phyloP scores from a whole-genome alignment of 108 stramenopile genomes.

The Mediolabrus comicus region DNA sequence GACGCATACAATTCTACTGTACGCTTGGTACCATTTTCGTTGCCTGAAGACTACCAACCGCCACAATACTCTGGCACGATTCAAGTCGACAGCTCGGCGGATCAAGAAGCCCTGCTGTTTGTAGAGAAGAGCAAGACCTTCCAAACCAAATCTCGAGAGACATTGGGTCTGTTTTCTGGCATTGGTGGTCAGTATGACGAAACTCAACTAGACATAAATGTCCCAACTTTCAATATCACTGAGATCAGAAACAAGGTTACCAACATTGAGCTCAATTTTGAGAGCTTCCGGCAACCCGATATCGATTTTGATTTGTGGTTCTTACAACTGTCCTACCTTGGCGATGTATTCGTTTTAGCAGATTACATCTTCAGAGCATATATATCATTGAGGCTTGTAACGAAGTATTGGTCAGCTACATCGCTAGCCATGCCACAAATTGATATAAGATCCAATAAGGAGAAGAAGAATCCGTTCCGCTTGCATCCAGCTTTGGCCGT shows the following conservation, averaged over 20 bases:
- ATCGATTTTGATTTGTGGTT: constrained; percentile 48
- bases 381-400: constrained; percentile 25
- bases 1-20: constrained; percentile 6
- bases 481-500: constrained; percentile 27
- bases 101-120: constrained; percentile 32
- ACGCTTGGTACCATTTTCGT: constrained; percentile 6
- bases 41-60: constrained; percentile 42
- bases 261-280: constrained; percentile 35
- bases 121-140: constrained; percentile 34
- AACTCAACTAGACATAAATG: constrained; percentile 12
- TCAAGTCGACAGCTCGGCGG: constrained; percentile 5
- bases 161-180: constrained; percentile 43
- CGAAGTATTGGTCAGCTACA: constrained; percentile 48
- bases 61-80: constrained; percentile 26
- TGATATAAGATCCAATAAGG: constrained; percentile 44
- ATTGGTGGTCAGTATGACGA: constrained; percentile 28
- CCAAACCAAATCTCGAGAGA: constrained; percentile 24
- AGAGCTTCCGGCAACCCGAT: constrained; percentile 33
- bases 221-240: constrained; percentile 41
- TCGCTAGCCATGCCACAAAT: constrained; percentile 38
- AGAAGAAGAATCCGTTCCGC: constrained; percentile 35
- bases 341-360: constrained; percentile 33
- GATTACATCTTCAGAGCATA: constrained; percentile 41
- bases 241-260: constrained; percentile 43
- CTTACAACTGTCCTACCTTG: constrained; percentile 17